Evolutionary conservation across 169 alveolate genomes (phyloP).

Genomic region (Besnoitia besnoiti): DNA sequence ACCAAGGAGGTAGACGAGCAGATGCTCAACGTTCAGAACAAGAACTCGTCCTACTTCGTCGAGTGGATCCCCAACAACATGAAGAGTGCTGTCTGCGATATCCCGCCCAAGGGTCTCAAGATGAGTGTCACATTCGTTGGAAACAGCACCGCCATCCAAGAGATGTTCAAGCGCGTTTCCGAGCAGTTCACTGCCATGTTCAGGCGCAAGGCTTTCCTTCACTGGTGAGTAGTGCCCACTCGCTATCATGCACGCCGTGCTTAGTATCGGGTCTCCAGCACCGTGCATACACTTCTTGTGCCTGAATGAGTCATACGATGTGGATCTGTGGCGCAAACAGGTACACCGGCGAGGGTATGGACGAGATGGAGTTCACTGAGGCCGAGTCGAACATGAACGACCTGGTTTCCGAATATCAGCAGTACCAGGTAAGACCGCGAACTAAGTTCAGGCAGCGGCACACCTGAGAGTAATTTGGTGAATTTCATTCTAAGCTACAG

Average conservation of each 20-base stretch:
- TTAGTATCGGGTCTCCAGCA: background rate
- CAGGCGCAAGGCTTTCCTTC: conserved; percentile 98
- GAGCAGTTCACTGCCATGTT: conserved; percentile 98
- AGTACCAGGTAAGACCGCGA: conserved; percentile 85
- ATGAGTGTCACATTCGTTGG: conserved; percentile 98
- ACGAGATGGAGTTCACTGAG: conserved; percentile 99
- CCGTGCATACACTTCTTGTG: background rate
- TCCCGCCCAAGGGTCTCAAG: conserved; percentile 98
- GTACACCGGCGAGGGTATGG: conserved; percentile 91
- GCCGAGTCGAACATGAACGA: conserved; percentile 99
- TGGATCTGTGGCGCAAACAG: conserved; percentile 29
- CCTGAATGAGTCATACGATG: too few relatives aligned
- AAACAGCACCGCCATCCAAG: conserved; percentile 97
- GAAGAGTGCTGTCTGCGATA: conserved; percentile 95
- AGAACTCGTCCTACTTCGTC: conserved; percentile 98
- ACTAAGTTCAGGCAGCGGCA: background rate
- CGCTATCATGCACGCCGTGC: background rate
- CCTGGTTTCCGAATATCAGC: conserved; percentile 97
- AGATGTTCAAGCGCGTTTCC: conserved; percentile 97
- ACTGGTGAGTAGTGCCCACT: conserved; percentile 86
- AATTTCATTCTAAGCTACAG: background rate
- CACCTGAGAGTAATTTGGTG: background rate
- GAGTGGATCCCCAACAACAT: conserved; percentile 99
- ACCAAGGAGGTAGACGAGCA: conserved; percentile 99
- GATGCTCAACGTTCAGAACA: conserved; percentile 97